Conservation (phyloP, 768 basidiomycete species). For the Amanita pallidorosea region DNA sequence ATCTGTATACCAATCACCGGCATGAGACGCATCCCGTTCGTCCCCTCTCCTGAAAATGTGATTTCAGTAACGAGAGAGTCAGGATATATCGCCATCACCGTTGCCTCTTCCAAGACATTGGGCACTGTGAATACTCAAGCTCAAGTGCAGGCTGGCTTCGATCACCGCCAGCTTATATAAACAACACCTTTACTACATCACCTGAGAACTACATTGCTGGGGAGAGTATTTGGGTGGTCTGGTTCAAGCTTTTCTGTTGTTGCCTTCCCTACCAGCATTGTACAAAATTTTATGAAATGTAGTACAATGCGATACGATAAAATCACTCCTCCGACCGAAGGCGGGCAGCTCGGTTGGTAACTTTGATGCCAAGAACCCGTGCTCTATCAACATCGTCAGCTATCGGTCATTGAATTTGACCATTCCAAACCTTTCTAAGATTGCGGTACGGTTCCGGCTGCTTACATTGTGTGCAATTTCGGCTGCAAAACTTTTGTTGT, state of each 20-base stretch:
- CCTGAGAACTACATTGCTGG: no score
- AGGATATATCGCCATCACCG: conserved; percentile 9
- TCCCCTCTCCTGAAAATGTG: conserved; percentile 6
- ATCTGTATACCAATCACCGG: conserved; percentile 81
- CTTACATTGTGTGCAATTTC: conserved; percentile 96
- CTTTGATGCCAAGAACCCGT: conserved; percentile 81
- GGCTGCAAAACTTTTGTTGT: conserved; percentile 92
- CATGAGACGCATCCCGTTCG: conserved; percentile 63
- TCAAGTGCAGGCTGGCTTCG: no score
- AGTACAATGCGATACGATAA: conserved; percentile 25
- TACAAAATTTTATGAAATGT: not conserved
- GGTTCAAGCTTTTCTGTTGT: no score
- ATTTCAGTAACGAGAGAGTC: not conserved
- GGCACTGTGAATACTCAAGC: no score
- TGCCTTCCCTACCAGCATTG: not conserved
- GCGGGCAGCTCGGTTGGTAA: conserved; percentile 87
- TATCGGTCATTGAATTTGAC: not conserved
- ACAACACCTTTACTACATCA: no score
- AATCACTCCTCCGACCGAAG: conserved; percentile 89
- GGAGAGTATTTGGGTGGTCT: no score
- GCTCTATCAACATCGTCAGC: conserved; percentile 37
- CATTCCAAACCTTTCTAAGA: conserved; percentile 59
- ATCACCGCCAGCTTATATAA: no score
- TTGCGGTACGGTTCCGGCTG: conserved; percentile 86
- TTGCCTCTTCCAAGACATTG: conserved; percentile 11